Evolutionary conservation across 2,329 filamentous ascomycete species (phyloP).

Genomic region (Juglanconis sp.): DNA sequence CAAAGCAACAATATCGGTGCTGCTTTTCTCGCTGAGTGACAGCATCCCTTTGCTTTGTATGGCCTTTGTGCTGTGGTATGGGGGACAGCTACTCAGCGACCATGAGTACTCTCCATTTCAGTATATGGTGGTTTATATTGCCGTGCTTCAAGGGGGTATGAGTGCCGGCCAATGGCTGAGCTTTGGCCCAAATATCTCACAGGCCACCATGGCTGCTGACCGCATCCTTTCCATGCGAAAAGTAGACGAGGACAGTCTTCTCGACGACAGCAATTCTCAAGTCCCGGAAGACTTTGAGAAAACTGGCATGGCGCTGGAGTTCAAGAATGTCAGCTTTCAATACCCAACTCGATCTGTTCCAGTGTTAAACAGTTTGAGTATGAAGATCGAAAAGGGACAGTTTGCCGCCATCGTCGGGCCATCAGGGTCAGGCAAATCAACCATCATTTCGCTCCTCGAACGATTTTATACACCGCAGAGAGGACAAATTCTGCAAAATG

Average conservation of each 20-base stretch:
- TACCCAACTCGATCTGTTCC: conserved; percentile 10
- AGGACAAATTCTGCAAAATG: conserved; percentile 54
- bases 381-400: conserved; percentile 15
- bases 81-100: conserved; percentile 27
- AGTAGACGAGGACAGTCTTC: not conserved
- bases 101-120: conserved; percentile 31
- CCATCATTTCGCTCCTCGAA: conserved; percentile 49
- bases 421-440: conserved; percentile 30
- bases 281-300: conserved; percentile 23
- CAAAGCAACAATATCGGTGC: conserved; percentile 30
- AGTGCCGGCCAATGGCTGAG: conserved; percentile 32
- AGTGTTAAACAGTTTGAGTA: not conserved
- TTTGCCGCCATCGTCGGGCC: conserved; percentile 32
- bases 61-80: conserved; percentile 56
- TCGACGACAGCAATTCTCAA: conserved; percentile 30
- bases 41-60: conserved; percentile 53
- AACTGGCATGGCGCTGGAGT: conserved; percentile 13
- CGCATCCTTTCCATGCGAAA: conserved; percentile 23
- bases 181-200: conserved; percentile 30
- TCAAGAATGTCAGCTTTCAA: conserved; percentile 10
- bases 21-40: conserved; percentile 34
- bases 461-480: conserved; percentile 41
- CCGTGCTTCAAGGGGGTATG: conserved; percentile 31
- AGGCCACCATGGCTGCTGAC: conserved; percentile 29
- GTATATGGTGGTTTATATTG: conserved; percentile 32